Conservation (phyloP, 345 rosid species). For the Barbarea vulgaris region DNA sequence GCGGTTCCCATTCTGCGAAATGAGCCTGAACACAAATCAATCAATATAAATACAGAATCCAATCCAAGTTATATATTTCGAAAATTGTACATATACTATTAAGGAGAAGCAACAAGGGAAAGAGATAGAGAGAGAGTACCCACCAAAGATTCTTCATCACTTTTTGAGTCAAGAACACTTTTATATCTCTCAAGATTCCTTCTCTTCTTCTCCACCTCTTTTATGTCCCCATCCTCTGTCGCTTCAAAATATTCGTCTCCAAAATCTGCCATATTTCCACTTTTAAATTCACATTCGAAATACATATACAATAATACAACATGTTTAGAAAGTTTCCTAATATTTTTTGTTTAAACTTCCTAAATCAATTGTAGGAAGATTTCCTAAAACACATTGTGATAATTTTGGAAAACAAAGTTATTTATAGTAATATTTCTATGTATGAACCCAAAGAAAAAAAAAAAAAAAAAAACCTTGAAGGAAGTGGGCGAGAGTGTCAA, state of each 20-base stretch:
- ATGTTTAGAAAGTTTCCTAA: no score
- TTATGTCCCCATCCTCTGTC: conserved; percentile 35
- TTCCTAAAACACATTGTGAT: no score
- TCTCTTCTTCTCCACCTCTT: conserved; percentile 42
- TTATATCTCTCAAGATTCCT: conserved; percentile 52
- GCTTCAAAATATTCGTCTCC: conserved; percentile 53
- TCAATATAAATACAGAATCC: background rate
- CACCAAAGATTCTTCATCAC: conserved; percentile 71
- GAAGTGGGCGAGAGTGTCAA: no score
- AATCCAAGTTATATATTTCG: conserved; percentile 1
- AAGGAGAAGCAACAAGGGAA: background rate
- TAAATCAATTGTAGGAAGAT: no score
- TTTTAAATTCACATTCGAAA: no score
- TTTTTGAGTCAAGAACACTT: conserved; percentile 62
- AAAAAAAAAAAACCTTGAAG: no score
- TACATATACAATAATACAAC: background rate
- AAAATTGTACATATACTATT: background rate
- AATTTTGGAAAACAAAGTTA: no score
- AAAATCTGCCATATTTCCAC: conserved; percentile 51
- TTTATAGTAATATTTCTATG: background rate
- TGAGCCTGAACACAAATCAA: conserved; percentile 47
- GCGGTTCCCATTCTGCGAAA: conserved; percentile 97
- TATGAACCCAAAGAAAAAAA: background rate
- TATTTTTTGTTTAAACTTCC: no score
- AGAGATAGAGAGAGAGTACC: conserved; percentile 9